These are phyloP conservation scores for Penicillium odoratum DNA, from an alignment of 495 filamentous ascomycete species.

Conservation along the genomic window DNA sequence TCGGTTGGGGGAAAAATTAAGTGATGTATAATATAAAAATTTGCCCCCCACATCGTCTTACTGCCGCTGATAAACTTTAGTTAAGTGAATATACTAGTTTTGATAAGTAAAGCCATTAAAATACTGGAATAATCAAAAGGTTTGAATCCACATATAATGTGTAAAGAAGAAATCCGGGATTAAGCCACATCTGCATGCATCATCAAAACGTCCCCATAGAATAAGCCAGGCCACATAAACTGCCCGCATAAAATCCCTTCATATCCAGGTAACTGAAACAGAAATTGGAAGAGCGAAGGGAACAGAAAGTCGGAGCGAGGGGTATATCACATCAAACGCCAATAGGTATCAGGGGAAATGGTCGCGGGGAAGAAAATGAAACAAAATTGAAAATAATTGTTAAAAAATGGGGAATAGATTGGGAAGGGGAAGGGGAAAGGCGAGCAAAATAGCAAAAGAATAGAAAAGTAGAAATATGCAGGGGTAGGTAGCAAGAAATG, in stretches of 20 bases:
- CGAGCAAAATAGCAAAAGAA: background rate
- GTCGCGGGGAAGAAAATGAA: background rate
- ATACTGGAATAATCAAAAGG: background rate
- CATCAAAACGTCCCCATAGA: background rate
- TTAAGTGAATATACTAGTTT: background rate
- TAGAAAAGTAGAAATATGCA: background rate
- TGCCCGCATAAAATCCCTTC: slow-evolving; percentile 13
- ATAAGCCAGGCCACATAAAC: slow-evolving; percentile 5
- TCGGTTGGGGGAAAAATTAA: no score
- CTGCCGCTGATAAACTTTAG: no score
- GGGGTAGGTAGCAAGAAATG: background rate
- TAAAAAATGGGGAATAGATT: slow-evolving; percentile 3
- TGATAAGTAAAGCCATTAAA: background rate
- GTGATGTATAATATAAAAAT: no score
- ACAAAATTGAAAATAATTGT: background rate
- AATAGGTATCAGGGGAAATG: slow-evolving; percentile 23
- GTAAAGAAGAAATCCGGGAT: slow-evolving; percentile 10
- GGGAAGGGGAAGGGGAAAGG: background rate
- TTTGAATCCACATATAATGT: slow-evolving; percentile 3
- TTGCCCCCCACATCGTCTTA: no score
- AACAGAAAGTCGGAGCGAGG: slow-evolving; percentile 32
- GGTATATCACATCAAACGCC: slow-evolving; percentile 54
- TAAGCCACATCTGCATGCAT: slow-evolving; percentile 6
- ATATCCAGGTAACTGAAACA: slow-evolving; percentile 25
- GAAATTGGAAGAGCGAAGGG: slow-evolving; percentile 22